Evolutionary conservation across 1,284 basidiomycete genomes (phyloP), one percentile per base, ranked within the genome.

Genomic region (Entoloma clypeatum): DNA sequence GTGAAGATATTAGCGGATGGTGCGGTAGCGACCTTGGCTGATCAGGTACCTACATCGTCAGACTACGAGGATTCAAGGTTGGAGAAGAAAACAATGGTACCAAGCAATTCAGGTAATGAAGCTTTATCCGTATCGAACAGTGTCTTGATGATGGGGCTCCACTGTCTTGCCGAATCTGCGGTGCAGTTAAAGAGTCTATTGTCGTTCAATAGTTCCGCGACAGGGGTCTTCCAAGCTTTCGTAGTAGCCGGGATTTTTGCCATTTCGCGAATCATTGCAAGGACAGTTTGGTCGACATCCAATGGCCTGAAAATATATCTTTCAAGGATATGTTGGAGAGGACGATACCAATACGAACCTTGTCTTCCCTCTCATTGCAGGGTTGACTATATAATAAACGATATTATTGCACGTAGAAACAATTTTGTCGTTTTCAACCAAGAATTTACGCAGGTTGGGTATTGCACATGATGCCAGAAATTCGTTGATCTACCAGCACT

Each of bases 1-100:
- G 92, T 86, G 62, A 99, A 99, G 45, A 99, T 97, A 58, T 97
- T 99, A 18, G 91, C 84, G 0, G 93, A 94, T 2, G 93, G 84
- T 0, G 85, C 80, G 1, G 91, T 84, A 0, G 88, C 82, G 41
- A 95, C 79, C 57, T 88, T 90, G 47, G 74, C 89, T 89, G 58
- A 7, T 50, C 25, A 25, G n/a, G n/a, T n/a, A n/a, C n/a, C n/a
- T n/a, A 48, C 44, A 19, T 41, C 25, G n/a, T 47, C 36, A 46
- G 49, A 27, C 25, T 11, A 26, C 23, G 13, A 38, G n/a, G 29
- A 29, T 48, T 19, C 4, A 40, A 25, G 4, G 19, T 13, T 36
- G 28, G 31, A 22, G 7, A 21, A 17, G 18, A 23, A 2, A 39
- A 11, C 9, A 17, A 60, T 25, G 16, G 43, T 56, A 90, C 91